Conservation (phyloP, 2,329 filamentous ascomycete genomes). For the Clarireedia monteithiana region DNA sequence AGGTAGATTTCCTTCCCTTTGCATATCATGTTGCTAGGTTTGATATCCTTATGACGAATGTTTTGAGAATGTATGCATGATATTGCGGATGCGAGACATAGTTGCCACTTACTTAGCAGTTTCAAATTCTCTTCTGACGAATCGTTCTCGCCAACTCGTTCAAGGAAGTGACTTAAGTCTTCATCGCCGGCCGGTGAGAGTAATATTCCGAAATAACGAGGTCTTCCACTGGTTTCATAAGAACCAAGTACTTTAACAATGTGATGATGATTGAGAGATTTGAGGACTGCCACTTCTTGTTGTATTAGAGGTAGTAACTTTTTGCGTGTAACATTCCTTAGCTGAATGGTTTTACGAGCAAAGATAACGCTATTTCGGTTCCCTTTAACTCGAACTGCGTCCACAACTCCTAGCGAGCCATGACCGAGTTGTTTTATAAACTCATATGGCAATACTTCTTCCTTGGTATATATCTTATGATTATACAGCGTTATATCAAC, state of each 20-base stretch:
- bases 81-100: slow-evolving; percentile 15
- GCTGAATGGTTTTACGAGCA: slow-evolving; percentile 14
- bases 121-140: slow-evolving; percentile 11
- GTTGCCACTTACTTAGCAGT: slow-evolving; percentile 9
- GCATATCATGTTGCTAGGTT: slow-evolving; percentile 16
- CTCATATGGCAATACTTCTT: slow-evolving; percentile 7
- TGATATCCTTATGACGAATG: slow-evolving; percentile 18
- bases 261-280: slow-evolving; percentile 11
- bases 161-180: slow-evolving; percentile 14
- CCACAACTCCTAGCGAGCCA: slow-evolving; percentile 14
- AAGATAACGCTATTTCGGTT: neutral
- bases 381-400: slow-evolving; percentile 9
- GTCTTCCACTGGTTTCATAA: slow-evolving; percentile 14
- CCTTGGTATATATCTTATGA: slow-evolving; percentile 10
- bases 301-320: slow-evolving; percentile 13
- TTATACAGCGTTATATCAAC: slow-evolving; percentile 1
- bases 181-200: slow-evolving; percentile 15
- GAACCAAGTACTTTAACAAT: slow-evolving; percentile 14
- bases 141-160: slow-evolving; percentile 13
- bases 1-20: slow-evolving; percentile 14
- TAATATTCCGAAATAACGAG: slow-evolving; percentile 14
- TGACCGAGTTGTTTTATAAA: slow-evolving; percentile 14
- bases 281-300: slow-evolving; percentile 12
- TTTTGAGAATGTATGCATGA: slow-evolving; percentile 14
- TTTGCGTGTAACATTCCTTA: slow-evolving; percentile 12